These are phyloP conservation scores for Cryptococcus sp. DNA, from an alignment of 1,284 basidiomycete species.

Conservation along the genomic window DNA sequence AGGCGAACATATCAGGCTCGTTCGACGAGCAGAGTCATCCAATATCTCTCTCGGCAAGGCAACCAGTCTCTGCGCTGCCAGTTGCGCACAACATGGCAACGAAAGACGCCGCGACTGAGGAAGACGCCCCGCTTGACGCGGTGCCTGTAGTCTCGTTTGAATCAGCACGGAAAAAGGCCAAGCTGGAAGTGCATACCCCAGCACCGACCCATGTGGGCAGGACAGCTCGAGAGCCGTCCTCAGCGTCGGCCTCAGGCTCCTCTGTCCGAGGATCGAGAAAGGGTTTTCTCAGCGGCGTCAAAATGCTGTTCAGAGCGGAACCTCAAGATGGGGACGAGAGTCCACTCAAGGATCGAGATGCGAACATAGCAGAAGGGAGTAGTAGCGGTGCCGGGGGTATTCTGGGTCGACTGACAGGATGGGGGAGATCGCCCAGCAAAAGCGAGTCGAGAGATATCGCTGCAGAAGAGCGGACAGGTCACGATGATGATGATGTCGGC, in stretches of 20 bases:
- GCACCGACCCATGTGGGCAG: not conserved
- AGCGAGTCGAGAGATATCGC: not conserved
- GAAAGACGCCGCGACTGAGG: not conserved
- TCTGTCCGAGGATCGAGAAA: no score
- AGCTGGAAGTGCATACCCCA: not conserved
- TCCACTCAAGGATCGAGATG: not conserved
- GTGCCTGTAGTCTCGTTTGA: no score
- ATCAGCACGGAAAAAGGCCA: not conserved
- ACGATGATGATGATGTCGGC: not conserved
- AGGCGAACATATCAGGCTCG: constrained; percentile 4
- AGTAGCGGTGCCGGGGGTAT: not conserved
- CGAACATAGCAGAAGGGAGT: not conserved
- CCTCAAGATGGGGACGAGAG: not conserved
- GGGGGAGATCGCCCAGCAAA: not conserved
- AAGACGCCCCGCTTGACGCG: not conserved
- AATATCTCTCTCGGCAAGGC: not conserved
- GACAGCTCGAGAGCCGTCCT: no score
- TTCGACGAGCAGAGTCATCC: constrained; percentile 1
- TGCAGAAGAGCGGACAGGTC: not conserved
- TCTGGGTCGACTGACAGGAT: not conserved
- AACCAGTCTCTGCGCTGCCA: not conserved
- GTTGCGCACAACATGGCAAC: not conserved
- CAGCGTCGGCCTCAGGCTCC: no score
- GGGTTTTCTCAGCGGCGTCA: no score
- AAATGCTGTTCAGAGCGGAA: not conserved